These are phyloP conservation scores for Aspergillus cavernicola DNA, from an alignment of 495 filamentous ascomycete genomes.

Conservation along the genomic window DNA sequence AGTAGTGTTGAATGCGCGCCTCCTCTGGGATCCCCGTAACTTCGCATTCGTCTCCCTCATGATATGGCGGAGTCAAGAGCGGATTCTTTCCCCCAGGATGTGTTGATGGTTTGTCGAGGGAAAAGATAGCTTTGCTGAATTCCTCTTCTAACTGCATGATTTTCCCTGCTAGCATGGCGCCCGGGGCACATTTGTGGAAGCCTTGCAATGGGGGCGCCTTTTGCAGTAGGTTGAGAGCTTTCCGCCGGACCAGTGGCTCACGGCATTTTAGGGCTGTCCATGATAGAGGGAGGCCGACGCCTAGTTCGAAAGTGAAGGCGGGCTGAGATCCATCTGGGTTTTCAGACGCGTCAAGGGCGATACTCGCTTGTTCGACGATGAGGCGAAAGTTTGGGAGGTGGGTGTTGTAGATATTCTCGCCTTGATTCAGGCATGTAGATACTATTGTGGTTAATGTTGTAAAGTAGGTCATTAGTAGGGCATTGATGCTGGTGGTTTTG, in stretches of 20 bases:
- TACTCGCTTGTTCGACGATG: constrained; percentile 27
- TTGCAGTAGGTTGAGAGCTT: constrained; percentile 24
- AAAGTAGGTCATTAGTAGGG: constrained; percentile 1
- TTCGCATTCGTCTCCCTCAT: background rate
- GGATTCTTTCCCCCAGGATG: too few species aligned
- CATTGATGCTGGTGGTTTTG: background rate
- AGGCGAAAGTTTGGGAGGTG: constrained; percentile 21
- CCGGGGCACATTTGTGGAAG: constrained; percentile 17
- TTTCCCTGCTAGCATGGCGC: background rate
- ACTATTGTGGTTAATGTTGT: background rate
- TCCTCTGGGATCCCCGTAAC: background rate
- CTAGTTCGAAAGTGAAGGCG: constrained; percentile 31
- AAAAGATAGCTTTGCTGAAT: background rate
- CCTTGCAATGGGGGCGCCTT: constrained; percentile 24
- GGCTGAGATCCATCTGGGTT: constrained; percentile 24
- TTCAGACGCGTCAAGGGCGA: constrained; percentile 13
- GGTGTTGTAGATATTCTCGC: constrained; percentile 15
- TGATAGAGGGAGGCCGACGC: constrained; percentile 23
- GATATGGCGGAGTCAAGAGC: too few species aligned
- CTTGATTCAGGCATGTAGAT: background rate
- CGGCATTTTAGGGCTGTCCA: constrained; percentile 29
- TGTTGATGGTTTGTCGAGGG: background rate
- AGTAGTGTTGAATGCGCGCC: background rate
- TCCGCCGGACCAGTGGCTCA: constrained; percentile 21
- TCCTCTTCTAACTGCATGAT: background rate